Conservation (phyloP, 148 eudicot genomes). For the Dianthus caryophyllus region DNA sequence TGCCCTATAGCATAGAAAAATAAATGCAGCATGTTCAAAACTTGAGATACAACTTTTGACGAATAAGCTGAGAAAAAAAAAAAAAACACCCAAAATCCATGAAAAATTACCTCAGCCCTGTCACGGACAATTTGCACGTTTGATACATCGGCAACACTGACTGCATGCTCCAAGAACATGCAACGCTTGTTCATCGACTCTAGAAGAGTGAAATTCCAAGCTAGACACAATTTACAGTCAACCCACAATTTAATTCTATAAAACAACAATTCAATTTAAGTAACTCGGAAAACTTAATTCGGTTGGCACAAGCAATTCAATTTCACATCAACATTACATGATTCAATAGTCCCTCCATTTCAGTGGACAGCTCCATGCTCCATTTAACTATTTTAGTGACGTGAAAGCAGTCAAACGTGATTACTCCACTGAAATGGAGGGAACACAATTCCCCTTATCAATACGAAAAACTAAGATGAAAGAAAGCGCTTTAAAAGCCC, state of each 20-base stretch:
- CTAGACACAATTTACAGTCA: constrained; percentile 25
- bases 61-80: neutral
- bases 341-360: neutral
- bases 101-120: constrained; percentile 76
- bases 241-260: neutral
- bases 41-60: neutral
- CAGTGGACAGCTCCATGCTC: neutral
- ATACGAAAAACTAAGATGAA: neutral
- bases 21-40: constrained; percentile 24
- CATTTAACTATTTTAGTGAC: too few relatives aligned
- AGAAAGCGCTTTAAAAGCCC: neutral
- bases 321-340: constrained; percentile 10
- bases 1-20: constrained; percentile 43
- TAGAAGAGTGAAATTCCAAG: constrained; percentile 74
- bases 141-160: constrained; percentile 48
- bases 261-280: neutral
- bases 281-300: neutral
- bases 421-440: neutral
- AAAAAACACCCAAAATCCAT: constrained; percentile 4
- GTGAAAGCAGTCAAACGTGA: neutral
- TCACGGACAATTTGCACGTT: constrained; percentile 75
- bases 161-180: constrained; percentile 73
- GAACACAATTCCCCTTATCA: too few relatives aligned
- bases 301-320: neutral
- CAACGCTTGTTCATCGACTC: constrained; percentile 91